A percentile compares a stretch with the other conserved stretches of the same genome.
Conservation (phyloP, 441 rosid species). For the Isatis lusitanica region DNA sequence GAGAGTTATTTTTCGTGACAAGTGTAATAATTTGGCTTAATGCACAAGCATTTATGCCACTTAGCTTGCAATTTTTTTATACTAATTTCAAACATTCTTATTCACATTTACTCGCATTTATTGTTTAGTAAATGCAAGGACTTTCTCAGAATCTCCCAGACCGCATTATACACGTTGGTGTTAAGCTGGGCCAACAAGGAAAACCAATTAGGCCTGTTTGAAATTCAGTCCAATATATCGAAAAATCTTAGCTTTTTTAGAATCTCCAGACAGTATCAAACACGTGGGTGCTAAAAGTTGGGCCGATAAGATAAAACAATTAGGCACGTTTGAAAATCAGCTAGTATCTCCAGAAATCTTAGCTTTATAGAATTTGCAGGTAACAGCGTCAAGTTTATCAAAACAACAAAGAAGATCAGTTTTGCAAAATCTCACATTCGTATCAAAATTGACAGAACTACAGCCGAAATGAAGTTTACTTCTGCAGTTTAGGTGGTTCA, state of each 20-base stretch:
- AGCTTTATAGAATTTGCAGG: background rate
- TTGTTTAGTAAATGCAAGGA: slow-evolving; percentile 9
- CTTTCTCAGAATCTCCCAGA: background rate
- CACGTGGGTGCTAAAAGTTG: background rate
- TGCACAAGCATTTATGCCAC: slow-evolving; percentile 34
- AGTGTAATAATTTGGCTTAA: slow-evolving; percentile 36
- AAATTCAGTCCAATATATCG: background rate
- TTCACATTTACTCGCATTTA: slow-evolving; percentile 14
- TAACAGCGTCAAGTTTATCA: slow-evolving; percentile 1
- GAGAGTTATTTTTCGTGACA: slow-evolving; percentile 31
- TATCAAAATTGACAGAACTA: slow-evolving; percentile 17
- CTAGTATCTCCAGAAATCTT: background rate
- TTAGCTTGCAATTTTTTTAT: background rate
- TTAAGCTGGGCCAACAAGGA: background rate
- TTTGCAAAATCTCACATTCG: slow-evolving; percentile 12
- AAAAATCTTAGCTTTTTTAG: background rate
- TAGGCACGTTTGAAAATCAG: background rate
- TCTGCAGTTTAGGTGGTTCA: slow-evolving; percentile 15
- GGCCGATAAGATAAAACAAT: background rate
- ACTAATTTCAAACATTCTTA: slow-evolving; percentile 33
- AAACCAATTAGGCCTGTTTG: background rate
- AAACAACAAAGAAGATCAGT: slow-evolving; percentile 10
- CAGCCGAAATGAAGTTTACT: slow-evolving; percentile 3
- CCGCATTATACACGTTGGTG: background rate
- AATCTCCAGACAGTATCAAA: background rate